Percentiles rank a stretch among this genome's conserved stretches.
These are phyloP conservation scores for Myochromella boudieri DNA, from an alignment of 768 basidiomycete genomes.

Conservation along the genomic window DNA sequence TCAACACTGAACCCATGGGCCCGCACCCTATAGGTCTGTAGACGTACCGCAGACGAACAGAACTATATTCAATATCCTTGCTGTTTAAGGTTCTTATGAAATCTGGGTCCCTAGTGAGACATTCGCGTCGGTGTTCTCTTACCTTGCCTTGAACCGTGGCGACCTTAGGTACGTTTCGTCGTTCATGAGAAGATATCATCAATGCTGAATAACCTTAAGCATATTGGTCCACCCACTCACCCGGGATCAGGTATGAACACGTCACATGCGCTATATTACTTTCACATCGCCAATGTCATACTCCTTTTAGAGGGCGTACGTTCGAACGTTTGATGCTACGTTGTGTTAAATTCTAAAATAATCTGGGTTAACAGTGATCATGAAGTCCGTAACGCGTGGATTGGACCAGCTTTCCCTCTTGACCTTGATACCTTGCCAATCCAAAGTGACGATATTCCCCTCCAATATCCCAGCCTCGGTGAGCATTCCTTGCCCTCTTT, in stretches of 20 bases:
- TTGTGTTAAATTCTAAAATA: neutral
- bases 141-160: constrained; percentile 67
- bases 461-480: constrained; percentile 71
- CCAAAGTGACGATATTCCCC: constrained; percentile 51
- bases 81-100: constrained; percentile 67
- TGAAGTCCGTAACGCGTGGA: constrained; percentile 68
- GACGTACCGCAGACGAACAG: neutral
- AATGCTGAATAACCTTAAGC: constrained; percentile 33
- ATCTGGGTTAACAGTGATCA: constrained; percentile 53
- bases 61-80: neutral
- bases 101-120: constrained; percentile 79
- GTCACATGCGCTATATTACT: constrained; percentile 14
- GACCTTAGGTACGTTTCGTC: constrained; percentile 52
- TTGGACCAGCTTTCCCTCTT: constrained; percentile 69
- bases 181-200: neutral
- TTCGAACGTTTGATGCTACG: neutral
- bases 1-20: constrained; percentile 67
- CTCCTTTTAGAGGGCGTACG: constrained; percentile 49
- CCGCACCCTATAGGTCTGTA: constrained; percentile 74
- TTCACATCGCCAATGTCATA: neutral
- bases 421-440: constrained; percentile 58
- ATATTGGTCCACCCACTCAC: constrained; percentile 77
- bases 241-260: constrained; percentile 62
- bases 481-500: constrained; percentile 20
- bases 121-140: constrained; percentile 76